These are phyloP conservation scores for Coniochaeta sp. DNA, from an alignment of 2,329 filamentous ascomycete species.

Conservation along the genomic window DNA sequence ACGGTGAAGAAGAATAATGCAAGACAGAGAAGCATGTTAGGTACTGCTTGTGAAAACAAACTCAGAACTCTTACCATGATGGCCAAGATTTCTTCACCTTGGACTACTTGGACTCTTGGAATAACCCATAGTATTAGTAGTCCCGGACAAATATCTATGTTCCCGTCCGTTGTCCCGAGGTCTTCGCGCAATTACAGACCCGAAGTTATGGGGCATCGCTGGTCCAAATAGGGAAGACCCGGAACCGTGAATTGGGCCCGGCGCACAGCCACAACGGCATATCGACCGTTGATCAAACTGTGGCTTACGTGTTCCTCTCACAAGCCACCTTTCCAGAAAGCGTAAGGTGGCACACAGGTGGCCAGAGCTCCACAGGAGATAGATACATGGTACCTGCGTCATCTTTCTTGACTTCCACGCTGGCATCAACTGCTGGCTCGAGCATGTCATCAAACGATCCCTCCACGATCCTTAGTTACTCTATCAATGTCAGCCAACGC, in stretches of 20 bases:
- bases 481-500: constrained; percentile 1
- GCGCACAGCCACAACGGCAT: neutral
- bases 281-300: neutral
- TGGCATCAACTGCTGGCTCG: neutral
- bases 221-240: neutral
- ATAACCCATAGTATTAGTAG: too few species aligned
- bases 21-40: neutral
- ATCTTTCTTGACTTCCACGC: constrained; percentile 1
- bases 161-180: neutral
- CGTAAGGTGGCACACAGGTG: neutral
- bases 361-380: neutral
- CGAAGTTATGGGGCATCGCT: neutral
- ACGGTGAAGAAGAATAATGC: too few species aligned
- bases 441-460: neutral
- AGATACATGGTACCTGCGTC: constrained; percentile 2
- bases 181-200: neutral
- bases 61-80: neutral
- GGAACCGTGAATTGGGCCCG: neutral
- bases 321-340: neutral
- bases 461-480: neutral
- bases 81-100: neutral
- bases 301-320: neutral
- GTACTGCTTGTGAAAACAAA: neutral
- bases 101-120: too few species aligned
- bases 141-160: neutral